Conservation (phyloP, 257 asterid species). For the Perilla frutescens region DNA sequence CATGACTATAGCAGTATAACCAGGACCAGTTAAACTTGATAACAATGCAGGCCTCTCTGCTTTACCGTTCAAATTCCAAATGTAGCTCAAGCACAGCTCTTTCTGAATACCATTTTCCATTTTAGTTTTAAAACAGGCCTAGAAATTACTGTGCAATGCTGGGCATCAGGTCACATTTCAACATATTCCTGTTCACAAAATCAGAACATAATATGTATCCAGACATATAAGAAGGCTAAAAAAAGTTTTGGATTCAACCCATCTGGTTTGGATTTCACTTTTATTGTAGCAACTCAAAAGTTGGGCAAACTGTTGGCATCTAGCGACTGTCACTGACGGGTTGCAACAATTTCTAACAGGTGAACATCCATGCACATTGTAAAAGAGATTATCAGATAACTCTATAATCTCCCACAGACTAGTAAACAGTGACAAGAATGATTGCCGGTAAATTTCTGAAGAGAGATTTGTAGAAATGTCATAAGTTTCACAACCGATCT, state of each 20-base stretch:
- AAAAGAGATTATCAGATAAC: too few relatives aligned
- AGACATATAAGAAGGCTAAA: neutral
- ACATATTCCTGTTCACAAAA: neutral
- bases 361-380: too few relatives aligned
- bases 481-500: neutral
- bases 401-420: too few relatives aligned
- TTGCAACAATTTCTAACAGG: too few relatives aligned
- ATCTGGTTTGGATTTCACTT: neutral
- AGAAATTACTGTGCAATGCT: slow-evolving; percentile 13
- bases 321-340: neutral
- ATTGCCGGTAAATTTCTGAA: neutral
- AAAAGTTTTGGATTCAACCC: too few relatives aligned
- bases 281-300: neutral
- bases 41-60: neutral
- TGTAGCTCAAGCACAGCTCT: neutral
- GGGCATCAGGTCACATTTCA: neutral
- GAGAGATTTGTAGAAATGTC: neutral
- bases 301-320: neutral
- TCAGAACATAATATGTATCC: too few relatives aligned
- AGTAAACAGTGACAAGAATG: too few relatives aligned
- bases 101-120: neutral
- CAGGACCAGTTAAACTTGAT: neutral
- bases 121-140: neutral
- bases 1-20: neutral
- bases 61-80: neutral